These are phyloP conservation scores for Rhizopogon sp. DNA, from an alignment of 768 basidiomycete species.

Conservation along the genomic window DNA sequence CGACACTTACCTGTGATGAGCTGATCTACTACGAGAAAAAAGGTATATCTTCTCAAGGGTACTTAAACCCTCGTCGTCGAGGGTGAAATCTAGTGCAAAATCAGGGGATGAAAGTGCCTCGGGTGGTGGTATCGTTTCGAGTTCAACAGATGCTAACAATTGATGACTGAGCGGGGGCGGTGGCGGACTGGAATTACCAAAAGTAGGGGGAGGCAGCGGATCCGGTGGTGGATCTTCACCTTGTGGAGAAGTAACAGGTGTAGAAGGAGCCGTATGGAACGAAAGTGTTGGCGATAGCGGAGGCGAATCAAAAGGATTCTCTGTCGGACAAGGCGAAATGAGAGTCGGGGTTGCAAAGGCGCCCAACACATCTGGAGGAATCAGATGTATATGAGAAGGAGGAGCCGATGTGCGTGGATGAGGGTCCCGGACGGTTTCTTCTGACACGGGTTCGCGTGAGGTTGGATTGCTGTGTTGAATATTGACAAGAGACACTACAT, in stretches of 20 bases:
- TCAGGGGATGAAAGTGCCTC: constrained; percentile 24
- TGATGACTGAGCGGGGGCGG: constrained; percentile 21
- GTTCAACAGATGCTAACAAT: constrained; percentile 19
- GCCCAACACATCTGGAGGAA: constrained; percentile 27
- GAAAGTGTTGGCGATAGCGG: constrained; percentile 33
- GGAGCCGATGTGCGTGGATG: constrained; percentile 9
- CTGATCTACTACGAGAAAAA: constrained; percentile 72
- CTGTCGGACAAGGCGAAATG: constrained; percentile 30
- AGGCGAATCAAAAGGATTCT: constrained; percentile 32
- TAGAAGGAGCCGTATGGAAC: constrained; percentile 46
- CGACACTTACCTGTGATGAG: constrained; percentile 45
- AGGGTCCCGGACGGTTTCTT: not conserved
- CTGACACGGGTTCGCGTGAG: constrained; percentile 9
- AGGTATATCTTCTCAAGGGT: constrained; percentile 91
- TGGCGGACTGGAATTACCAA: constrained; percentile 15
- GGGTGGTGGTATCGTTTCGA: constrained; percentile 20
- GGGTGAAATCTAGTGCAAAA: constrained; percentile 32
- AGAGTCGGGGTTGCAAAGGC: constrained; percentile 23
- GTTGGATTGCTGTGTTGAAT: constrained; percentile 19
- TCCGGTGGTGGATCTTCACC: constrained; percentile 30
- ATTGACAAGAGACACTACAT: constrained; percentile 27
- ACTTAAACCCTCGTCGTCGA: constrained; percentile 79
- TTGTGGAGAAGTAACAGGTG: constrained; percentile 37
- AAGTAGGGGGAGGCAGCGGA: constrained; percentile 13
- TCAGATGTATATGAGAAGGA: constrained; percentile 30